Evolutionary conservation across 257 asterid genomes (phyloP), one percentile per base, ranked within the genome.

Genomic region (Capsicum chinense): DNA sequence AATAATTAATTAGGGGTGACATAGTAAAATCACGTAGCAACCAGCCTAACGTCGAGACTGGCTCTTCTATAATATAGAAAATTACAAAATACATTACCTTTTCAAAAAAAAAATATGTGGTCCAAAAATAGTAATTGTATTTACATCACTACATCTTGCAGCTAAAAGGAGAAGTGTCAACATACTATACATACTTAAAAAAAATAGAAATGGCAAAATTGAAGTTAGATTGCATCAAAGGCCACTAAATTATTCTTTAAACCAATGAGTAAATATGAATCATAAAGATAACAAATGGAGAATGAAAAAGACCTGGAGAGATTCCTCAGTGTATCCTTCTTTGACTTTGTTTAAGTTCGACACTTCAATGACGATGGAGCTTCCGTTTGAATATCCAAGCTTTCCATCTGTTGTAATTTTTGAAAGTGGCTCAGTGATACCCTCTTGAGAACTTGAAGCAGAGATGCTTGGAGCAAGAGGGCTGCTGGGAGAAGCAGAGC

Each of bases 261-360:
- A 26, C 64, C 47, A 76, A 39, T 76, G 76, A 81, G 78, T 13
- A 67, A 48, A 59, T 69, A 62, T 33, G 79, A 83, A 86, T 37
- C 74, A 80, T 59, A 60, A 50, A 33, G 35, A 50, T 33, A 54
- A 84, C 39, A 84, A 50, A 66, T 6, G 47, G 44, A 73, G 76
- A 35, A 60, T 58, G 56, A 48, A 68, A 57, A 52, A 88, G 83
- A 97, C 99, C 97, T 95, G 95, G 84, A 97, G 98, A 84, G 95
- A 97, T 86, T 97, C 98, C 92, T 95, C 99, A 0, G 97, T 93
- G 85, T 97, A 97, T 91, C 98, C 90, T 92, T 97, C 99, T 90
- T 97, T 97, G 83, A 97, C 99, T 95, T 97, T 97, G 88, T 93
- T 95, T 88, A 97, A 93, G 89, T 95, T 97, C 81, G 99, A 95